These are phyloP conservation scores for Thelephora ganbajun DNA, from an alignment of 768 basidiomycete species.

Conservation along the genomic window DNA sequence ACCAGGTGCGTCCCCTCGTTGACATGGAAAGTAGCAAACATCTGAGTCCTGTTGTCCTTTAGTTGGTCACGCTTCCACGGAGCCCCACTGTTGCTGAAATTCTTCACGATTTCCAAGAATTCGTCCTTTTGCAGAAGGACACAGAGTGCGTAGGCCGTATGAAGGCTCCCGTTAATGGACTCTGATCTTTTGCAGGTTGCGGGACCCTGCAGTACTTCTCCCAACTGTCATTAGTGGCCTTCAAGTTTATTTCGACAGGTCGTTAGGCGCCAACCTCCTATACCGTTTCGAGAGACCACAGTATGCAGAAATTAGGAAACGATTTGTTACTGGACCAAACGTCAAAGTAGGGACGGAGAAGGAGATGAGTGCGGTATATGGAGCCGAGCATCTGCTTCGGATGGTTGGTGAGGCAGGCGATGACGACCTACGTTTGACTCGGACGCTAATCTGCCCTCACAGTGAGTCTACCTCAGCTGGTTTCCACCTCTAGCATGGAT, in stretches of 20 bases:
- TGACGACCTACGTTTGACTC: neutral
- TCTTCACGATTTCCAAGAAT: conserved; percentile 61
- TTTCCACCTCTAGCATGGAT: conserved; percentile 83
- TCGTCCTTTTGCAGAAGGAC: conserved; percentile 36
- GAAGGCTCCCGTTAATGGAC: conserved; percentile 5
- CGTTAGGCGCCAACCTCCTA: conserved; percentile 76
- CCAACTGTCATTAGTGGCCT: conserved; percentile 79
- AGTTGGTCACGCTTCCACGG: conserved; percentile 81
- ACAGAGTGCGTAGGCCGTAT: conserved; percentile 23
- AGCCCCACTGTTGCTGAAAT: conserved; percentile 66
- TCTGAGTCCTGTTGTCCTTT: conserved; percentile 1
- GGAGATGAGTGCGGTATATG: conserved; percentile 85
- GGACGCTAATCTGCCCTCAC: conserved; percentile 3
- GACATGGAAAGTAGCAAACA: neutral
- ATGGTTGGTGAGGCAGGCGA: conserved; percentile 60
- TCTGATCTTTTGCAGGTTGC: conserved; percentile 30
- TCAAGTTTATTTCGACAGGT: conserved; percentile 85
- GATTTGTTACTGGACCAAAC: conserved; percentile 59
- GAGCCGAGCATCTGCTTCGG: conserved; percentile 84
- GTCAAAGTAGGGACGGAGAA: conserved; percentile 58
- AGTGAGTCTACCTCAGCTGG: conserved; percentile 91
- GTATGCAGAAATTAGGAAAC: conserved; percentile 66
- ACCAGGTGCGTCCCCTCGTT: conserved; percentile 40
- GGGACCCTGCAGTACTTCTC: conserved; percentile 54
- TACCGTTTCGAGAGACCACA: conserved; percentile 95